phyloP scores from a whole-genome alignment of 2,329 filamentous ascomycete genomes.

The Fusarium lateritium region DNA sequence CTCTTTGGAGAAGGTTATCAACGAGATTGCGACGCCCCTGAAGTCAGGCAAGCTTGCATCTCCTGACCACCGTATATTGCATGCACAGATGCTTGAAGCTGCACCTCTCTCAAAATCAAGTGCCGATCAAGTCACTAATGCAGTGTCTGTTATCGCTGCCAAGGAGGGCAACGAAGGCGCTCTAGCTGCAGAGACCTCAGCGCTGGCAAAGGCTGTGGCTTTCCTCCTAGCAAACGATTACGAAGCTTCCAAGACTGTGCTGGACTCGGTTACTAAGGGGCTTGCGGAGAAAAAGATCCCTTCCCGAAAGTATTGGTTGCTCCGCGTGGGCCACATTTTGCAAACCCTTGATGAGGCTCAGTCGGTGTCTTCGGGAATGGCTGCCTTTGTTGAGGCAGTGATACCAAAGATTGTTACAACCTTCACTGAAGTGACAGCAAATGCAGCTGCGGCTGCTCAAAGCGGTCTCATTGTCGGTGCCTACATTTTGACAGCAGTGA shows the following conservation, averaged over 20 bases:
- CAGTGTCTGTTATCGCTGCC: conserved; percentile 76
- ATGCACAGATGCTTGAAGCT: conserved; percentile 83
- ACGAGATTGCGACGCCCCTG: conserved; percentile 84
- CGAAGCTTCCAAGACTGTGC: conserved; percentile 74
- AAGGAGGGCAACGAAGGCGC: conserved; percentile 94
- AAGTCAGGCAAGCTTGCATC: conserved; percentile 87
- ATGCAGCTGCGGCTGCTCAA: conserved; percentile 84
- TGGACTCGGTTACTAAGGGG: conserved; percentile 84
- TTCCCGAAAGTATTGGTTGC: conserved; percentile 84
- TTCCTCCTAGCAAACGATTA: conserved; percentile 73
- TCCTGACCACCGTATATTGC: conserved; percentile 85
- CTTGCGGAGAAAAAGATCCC: conserved; percentile 86
- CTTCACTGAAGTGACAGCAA: conserved; percentile 83
- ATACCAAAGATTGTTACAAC: conserved; percentile 73
- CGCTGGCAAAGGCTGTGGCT: conserved; percentile 76
- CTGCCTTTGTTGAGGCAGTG: conserved; percentile 67
- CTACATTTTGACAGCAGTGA: conserved; percentile 79
- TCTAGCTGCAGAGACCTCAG: conserved; percentile 79
- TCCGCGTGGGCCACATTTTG: conserved; percentile 80
- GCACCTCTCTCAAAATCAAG: conserved; percentile 73
- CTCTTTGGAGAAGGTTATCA: conserved; percentile 76
- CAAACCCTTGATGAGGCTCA: conserved; percentile 65
- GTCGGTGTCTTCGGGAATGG: conserved; percentile 61
- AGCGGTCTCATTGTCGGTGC: conserved; percentile 85
- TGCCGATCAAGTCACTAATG: conserved; percentile 76